Evolutionary conservation across 345 rosid species (phyloP).

Genomic region (Linum lewisii): DNA sequence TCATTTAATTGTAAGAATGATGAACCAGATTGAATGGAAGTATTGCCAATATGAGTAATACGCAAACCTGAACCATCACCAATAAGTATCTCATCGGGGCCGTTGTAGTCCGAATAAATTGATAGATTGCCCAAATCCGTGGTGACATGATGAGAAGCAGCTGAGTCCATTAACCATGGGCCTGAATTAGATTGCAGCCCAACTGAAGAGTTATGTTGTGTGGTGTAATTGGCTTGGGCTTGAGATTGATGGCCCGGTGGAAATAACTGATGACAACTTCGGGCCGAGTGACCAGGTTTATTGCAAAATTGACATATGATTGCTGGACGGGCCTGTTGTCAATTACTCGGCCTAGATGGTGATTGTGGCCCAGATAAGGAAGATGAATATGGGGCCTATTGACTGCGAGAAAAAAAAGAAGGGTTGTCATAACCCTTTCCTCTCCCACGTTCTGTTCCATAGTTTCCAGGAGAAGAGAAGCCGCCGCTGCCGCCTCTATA

Average conservation of each 20-base stretch:
- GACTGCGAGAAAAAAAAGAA: too few species aligned
- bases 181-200: not conserved
- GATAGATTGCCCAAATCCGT: not conserved
- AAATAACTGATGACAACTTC: too few species aligned
- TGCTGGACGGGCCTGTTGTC: not conserved
- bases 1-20: not conserved
- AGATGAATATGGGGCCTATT: too few species aligned
- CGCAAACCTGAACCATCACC: not conserved
- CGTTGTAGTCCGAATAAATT: not conserved
- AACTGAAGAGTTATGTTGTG: not conserved
- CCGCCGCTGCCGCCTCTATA: too few species aligned
- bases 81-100: not conserved
- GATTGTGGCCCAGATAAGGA: too few species aligned
- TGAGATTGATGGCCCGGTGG: not conserved
- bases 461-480: too few species aligned
- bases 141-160: not conserved
- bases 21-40: too few species aligned
- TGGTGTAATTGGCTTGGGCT: not conserved
- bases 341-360: too few species aligned
- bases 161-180: not conserved
- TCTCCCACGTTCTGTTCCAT: too few species aligned
- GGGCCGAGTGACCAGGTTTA: not conserved
- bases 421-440: too few species aligned
- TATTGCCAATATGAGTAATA: not conserved
- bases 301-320: not conserved